Evolutionary conservation across 1,284 basidiomycete genomes (phyloP).

Genomic region (Ganoderma lucidum): DNA sequence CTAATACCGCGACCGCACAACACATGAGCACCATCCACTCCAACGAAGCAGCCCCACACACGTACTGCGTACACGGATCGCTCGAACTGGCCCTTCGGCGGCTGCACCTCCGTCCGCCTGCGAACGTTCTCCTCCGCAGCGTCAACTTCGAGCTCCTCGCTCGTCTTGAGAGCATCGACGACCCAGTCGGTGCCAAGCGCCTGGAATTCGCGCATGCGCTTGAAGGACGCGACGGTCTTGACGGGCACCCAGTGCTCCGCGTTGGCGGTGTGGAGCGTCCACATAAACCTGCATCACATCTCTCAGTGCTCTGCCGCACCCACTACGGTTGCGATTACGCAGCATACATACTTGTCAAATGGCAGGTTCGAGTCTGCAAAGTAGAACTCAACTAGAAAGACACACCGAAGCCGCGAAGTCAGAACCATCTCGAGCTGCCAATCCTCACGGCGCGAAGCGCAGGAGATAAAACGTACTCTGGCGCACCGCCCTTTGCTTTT

Average conservation of each 20-base stretch:
- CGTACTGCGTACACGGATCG: slow-evolving; percentile 87
- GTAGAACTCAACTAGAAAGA: slow-evolving; percentile 90
- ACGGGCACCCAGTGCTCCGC: slow-evolving; percentile 93
- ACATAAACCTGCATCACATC: slow-evolving; percentile 82
- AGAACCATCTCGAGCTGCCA: not conserved
- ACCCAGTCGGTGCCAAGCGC: slow-evolving; percentile 72
- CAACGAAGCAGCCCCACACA: slow-evolving; percentile 31
- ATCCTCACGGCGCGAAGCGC: not conserved
- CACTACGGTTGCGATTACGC: too few species aligned
- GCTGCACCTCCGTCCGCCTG: slow-evolving; percentile 73
- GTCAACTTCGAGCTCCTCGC: slow-evolving; percentile 81
- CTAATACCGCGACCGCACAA: slow-evolving; percentile 46
- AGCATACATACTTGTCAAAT: slow-evolving; percentile 79
- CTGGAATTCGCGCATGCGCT: slow-evolving; percentile 88
- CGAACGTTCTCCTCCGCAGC: slow-evolving; percentile 79
- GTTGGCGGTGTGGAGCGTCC: slow-evolving; percentile 83
- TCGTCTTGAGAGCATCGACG: slow-evolving; percentile 66
- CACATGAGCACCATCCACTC: slow-evolving; percentile 4
- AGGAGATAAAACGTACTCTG: slow-evolving; percentile 51
- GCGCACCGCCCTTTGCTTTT: slow-evolving; percentile 52
- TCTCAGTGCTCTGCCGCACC: not conserved
- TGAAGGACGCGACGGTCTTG: slow-evolving; percentile 91
- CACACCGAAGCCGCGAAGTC: not conserved
- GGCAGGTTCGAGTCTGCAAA: slow-evolving; percentile 97
- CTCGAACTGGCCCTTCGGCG: slow-evolving; percentile 79